These are phyloP conservation scores for Pachysolen tannophilus DNA, from an alignment of 805 yeast species.

Conservation along the genomic window DNA sequence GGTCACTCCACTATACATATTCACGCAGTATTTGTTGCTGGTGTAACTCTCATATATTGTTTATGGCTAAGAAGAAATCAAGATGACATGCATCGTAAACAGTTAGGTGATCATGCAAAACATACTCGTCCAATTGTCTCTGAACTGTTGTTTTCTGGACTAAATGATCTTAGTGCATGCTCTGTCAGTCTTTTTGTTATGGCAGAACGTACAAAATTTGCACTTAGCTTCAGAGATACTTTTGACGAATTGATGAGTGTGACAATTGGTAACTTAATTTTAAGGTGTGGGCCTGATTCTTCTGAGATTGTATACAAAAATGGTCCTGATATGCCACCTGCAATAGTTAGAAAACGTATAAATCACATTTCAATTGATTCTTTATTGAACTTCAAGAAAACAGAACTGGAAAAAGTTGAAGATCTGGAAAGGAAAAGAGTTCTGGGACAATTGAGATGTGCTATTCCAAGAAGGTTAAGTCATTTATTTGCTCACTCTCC, in stretches of 20 bases:
- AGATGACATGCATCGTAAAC: constrained; percentile 47
- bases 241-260: constrained; percentile 62
- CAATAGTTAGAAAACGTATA: constrained; percentile 38
- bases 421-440: constrained; percentile 40
- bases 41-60: constrained; percentile 59
- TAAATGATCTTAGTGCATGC: constrained; percentile 60
- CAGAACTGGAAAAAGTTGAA: constrained; percentile 30
- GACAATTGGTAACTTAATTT: constrained; percentile 52
- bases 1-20: constrained; percentile 63
- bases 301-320: constrained; percentile 41
- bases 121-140: constrained; percentile 54
- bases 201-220: constrained; percentile 59
- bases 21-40: constrained; percentile 62
- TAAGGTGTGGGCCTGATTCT: constrained; percentile 57
- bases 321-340: constrained; percentile 53
- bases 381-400: constrained; percentile 18
- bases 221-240: constrained; percentile 54
- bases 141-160: constrained; percentile 42
- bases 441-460: constrained; percentile 42
- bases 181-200: constrained; percentile 56
- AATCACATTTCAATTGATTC: constrained; percentile 27
- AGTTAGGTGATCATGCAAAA: constrained; percentile 48
- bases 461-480: constrained; percentile 47
- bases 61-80: constrained; percentile 58
- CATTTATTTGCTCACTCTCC: constrained; percentile 38